Evolutionary conservation across 116 monocot species (phyloP).

Genomic region (Iris pallida): DNA sequence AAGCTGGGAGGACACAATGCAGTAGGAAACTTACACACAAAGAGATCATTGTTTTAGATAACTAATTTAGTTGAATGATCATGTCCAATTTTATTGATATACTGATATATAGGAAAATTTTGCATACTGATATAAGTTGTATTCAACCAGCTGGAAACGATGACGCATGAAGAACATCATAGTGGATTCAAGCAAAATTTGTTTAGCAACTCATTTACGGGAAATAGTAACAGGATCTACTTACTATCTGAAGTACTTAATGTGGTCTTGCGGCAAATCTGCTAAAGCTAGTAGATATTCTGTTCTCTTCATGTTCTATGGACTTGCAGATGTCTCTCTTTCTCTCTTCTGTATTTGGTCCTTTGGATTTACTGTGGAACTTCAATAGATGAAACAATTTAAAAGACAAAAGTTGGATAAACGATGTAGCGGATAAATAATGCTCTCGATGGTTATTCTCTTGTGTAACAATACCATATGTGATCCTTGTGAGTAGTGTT

Average conservation of each 20-base stretch:
- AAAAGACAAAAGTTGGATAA: neutral
- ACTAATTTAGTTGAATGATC: slow-evolving; percentile 6
- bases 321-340: neutral
- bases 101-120: neutral
- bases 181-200: slow-evolving; percentile 21
- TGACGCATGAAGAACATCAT: slow-evolving; percentile 37
- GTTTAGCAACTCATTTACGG: slow-evolving; percentile 7
- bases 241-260: neutral
- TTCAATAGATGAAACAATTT: neutral
- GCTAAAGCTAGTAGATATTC: slow-evolving; percentile 4
- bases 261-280: no score
- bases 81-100: neutral
- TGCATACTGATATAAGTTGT: slow-evolving; percentile 25
- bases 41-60: neutral
- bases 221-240: neutral
- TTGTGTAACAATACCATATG: neutral
- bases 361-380: neutral
- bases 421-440: no score
- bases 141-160: slow-evolving; percentile 46
- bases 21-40: neutral
- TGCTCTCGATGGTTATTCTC: no score
- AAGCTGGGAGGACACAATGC: no score
- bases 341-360: neutral
- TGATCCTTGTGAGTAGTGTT: neutral
- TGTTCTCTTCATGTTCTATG: neutral